Evolutionary conservation across 345 rosid species (phyloP).

Genomic region (Lagerstroemia speciosa): DNA sequence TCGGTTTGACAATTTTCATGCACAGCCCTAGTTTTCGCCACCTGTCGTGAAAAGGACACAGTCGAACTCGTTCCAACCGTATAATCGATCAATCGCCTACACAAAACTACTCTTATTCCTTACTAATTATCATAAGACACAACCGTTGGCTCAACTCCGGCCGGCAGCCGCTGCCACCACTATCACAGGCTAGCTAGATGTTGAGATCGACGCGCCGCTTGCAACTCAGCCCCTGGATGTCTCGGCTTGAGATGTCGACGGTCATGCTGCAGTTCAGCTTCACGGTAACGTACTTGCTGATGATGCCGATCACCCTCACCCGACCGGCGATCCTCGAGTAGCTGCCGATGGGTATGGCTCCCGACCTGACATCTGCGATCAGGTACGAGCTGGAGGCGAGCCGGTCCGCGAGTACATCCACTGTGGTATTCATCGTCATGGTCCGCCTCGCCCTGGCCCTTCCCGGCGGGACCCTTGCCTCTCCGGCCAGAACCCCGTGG

Average conservation of each 20-base stretch:
- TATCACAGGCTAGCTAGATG: too few relatives aligned
- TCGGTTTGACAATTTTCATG: too few relatives aligned
- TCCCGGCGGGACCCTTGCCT: constrained; percentile 65
- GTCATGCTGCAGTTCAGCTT: constrained; percentile 55
- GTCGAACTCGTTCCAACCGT: too few relatives aligned
- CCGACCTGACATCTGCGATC: constrained; percentile 27
- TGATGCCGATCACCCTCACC: constrained; percentile 35
- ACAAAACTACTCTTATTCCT: too few relatives aligned
- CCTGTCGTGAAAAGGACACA: too few relatives aligned
- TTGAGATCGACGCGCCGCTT: constrained; percentile 35
- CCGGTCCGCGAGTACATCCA: constrained; percentile 24
- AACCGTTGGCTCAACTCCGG: too few relatives aligned
- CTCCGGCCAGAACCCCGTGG: constrained; percentile 48
- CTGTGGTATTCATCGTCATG: constrained; percentile 20
- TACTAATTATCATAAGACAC: too few relatives aligned
- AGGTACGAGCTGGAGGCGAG: constrained; percentile 30
- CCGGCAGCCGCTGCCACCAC: too few relatives aligned
- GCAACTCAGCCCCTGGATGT: constrained; percentile 35
- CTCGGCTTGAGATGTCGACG: constrained; percentile 34
- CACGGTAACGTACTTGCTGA: constrained; percentile 41
- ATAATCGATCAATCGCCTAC: too few relatives aligned
- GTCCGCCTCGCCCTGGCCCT: constrained; percentile 48
- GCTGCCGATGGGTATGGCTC: constrained; percentile 43
- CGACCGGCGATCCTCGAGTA: constrained; percentile 57
- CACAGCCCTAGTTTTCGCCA: too few relatives aligned